Evolutionary conservation across 768 basidiomycete genomes (phyloP).

Genomic region (Pleurotus tuoliensis): DNA sequence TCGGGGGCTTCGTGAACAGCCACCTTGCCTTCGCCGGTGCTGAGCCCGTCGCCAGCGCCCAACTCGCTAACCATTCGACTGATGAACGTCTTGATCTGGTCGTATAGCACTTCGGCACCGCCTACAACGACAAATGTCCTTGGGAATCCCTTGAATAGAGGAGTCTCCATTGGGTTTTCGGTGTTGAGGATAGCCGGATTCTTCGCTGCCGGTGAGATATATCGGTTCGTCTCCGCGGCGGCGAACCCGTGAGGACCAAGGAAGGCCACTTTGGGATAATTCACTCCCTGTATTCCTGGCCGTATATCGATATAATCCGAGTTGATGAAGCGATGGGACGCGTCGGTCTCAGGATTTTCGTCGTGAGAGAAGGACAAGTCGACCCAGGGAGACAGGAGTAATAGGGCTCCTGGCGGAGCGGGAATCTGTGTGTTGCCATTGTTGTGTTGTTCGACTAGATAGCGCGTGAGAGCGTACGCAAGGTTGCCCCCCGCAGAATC

Average conservation of each 20-base stretch:
- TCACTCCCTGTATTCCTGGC: conserved; percentile 11
- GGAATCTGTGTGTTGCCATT: conserved; percentile 24
- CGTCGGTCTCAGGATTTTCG: conserved; percentile 29
- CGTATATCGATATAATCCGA: conserved; percentile 36
- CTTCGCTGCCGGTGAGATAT: conserved; percentile 56
- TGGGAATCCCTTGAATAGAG: conserved; percentile 55
- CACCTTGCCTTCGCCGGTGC: conserved; percentile 37
- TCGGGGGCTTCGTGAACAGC: conserved; percentile 47
- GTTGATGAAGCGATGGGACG: conserved; percentile 25
- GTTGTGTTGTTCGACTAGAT: conserved; percentile 50
- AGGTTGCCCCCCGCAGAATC: conserved; percentile 82
- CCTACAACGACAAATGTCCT: conserved; percentile 57
- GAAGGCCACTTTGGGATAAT: conserved; percentile 38
- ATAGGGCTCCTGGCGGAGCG: conserved; percentile 40
- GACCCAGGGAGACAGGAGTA: conserved; percentile 54
- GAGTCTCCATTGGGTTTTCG: conserved; percentile 7
- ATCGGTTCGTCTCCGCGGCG: conserved; percentile 42
- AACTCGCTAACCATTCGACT: conserved; percentile 50
- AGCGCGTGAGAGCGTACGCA: conserved; percentile 56
- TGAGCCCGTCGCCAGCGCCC: conserved; percentile 37
- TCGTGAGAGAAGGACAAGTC: conserved; percentile 42
- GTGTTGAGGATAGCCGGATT: conserved; percentile 22
- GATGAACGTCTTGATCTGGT: conserved; percentile 42
- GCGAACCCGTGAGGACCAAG: conserved; percentile 43
- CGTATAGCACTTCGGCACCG: conserved; percentile 51